Percentiles rank a stretch among this genome's conserved stretches.
phyloP scores from a whole-genome alignment of 78 protist species.

The Trichosphaerium sp. region DNA sequence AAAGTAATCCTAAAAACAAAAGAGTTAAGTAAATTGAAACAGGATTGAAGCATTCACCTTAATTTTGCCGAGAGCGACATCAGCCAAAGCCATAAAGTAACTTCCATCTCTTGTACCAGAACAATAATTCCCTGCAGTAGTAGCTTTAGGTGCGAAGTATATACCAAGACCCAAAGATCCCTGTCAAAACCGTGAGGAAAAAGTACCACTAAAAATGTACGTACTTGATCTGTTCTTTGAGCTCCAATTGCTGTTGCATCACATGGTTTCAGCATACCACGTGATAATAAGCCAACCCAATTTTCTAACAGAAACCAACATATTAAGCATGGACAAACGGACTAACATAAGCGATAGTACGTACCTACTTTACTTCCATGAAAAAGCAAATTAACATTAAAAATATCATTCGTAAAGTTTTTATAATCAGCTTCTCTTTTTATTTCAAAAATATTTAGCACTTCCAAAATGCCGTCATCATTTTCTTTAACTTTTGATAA shows the following conservation, averaged over 20 bases:
- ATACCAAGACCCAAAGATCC: constrained; percentile 58
- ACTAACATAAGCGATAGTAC: too few species aligned
- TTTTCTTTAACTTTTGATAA: not conserved
- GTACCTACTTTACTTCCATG: constrained; percentile 45
- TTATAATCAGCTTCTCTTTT: not conserved
- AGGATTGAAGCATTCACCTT: not conserved
- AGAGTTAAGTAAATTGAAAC: constrained; percentile 4
- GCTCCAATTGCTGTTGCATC: constrained; percentile 20
- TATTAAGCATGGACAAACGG: too few species aligned
- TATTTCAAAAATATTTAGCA: not conserved
- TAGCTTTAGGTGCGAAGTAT: constrained; percentile 26
- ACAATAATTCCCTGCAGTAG: constrained; percentile 10
- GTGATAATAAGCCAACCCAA: constrained; percentile 43
- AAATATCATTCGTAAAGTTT: not conserved
- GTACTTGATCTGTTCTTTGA: constrained; percentile 25
- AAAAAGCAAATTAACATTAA: constrained; percentile 10
- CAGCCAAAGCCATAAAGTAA: constrained; percentile 2
- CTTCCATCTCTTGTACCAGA: not conserved
- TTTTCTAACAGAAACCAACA: too few species aligned
- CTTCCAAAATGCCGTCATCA: too few species aligned
- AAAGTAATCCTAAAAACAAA: too few species aligned
- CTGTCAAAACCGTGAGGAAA: too few species aligned
- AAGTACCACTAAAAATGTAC: too few species aligned
- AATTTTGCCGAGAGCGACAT: constrained; percentile 28
- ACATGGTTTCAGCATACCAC: constrained; percentile 50